Base-by-base conservation (phyloP, 768 basidiomycete species). In the Boletus reticulatus region DNA sequence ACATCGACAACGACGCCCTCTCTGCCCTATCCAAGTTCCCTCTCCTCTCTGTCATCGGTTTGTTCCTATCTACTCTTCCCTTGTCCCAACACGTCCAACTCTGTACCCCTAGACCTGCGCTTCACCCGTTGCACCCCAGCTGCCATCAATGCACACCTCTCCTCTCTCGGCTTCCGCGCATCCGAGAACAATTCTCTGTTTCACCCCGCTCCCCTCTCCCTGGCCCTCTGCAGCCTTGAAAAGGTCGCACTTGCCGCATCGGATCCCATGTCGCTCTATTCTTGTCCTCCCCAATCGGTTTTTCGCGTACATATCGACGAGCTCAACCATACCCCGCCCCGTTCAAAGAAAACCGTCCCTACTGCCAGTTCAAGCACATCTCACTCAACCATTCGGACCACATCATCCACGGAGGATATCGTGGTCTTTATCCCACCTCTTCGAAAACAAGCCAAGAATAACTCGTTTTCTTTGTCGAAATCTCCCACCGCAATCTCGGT, bases 41-140 rank as follows among this genome's bases (percentile, higher is more conserved):
- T 19, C 75, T 88, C 36, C 79, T 89, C 27, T 80, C 79, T 27
- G 80, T 80, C 19, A 58, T 89, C 59, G 88, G 87, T 85, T 49
- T 31, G 81, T 78, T 24, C 13, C 20, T 16, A 22, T 42, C 19
- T 20, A 16, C 37, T 50, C 34, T 16, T 45, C 41, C 34, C 44
- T 45, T 50, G 27, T 45, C 29, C 43, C 27, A 32, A 44, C 45
- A 29, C 39, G 51, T 53, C 55, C 48, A 48, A 47, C 48, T 20
- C 27, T 34, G 38, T 41, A 24, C 48, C 32, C 34, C 29, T 52
- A 84, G 83, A 84, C 67, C 69, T 83, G 27, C 76, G 80, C 55
- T 79, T 75, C 57, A 84, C 83, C 5, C 58, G 61, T 16, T 84
- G 83, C 61, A 67, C 58, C 42, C 61, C 52, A 58, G 46, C 55